Evolutionary conservation across 495 filamentous ascomycete genomes (phyloP), one percentile per base, ranked within the genome.

Genomic region (Penicillium chermesinum): DNA sequence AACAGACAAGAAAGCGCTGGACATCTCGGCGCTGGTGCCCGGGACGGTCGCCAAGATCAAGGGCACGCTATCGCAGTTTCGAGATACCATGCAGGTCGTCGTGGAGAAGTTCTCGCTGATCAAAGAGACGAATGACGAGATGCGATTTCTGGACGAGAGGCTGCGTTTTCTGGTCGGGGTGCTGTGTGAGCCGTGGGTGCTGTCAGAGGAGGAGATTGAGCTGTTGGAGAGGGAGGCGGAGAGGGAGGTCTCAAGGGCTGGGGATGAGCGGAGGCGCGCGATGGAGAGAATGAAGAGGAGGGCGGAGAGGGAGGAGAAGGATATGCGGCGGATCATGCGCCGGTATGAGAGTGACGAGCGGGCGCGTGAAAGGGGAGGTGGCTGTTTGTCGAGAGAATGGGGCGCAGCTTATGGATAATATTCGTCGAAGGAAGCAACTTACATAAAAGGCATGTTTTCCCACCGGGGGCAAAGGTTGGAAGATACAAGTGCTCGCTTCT

Each of bases 11-110:
- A 46, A 55, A 2, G 49, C 52, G 7, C 47, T 73, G 7, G 69
- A 79, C 49, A 73, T 81, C 6, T 50, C 58, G 0, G 16, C 41
- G 0, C 69, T 95, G 2, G 76, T 81, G 30, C 72, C 91, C 0
- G 86, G 88, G 4, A 74, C 74, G 5, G 71, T 88, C 1, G 70
- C 94, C 10, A 89, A 91, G 52, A 71, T 87, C 19, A 96, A 94
- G 58, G 89, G 91, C 10, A 82, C 74, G 2, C 60, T 95, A 0
- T 73, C 66, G 7, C 61, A 62, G 9, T 96, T 85, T 56, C 75
- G 90, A 34, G 69, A 68, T 0, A 62, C 63, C 19, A 79, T 69
- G 53, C 87, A 95, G 57, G 65, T 96, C 7, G 66, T 83, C 20
- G 63, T 89, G 5, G 84, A 91, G 55, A 84, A 85, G 21, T 69